Percentiles rank a stretch among this genome's conserved stretches.
Evolutionary conservation across 805 yeast genomes (phyloP).

Genomic region (Ogataea paraovalis): DNA sequence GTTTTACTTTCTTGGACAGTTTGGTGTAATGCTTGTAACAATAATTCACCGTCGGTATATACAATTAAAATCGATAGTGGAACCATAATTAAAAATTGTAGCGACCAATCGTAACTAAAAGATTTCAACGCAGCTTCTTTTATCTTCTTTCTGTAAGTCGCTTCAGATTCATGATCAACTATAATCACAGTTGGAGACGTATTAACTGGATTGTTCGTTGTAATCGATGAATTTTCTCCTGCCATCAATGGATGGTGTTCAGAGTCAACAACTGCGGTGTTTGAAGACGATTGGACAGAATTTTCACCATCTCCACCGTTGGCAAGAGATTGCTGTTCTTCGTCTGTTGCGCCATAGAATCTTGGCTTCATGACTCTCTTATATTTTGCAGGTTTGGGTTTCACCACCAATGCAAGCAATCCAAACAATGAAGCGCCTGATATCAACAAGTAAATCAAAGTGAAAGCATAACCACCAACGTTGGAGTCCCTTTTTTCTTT

Average conservation of each 20-base stretch:
- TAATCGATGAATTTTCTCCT: constrained; percentile 6
- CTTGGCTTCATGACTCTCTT: constrained; percentile 16
- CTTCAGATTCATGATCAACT: constrained; percentile 27
- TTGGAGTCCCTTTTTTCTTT: constrained; percentile 45
- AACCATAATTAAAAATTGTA: constrained; percentile 65
- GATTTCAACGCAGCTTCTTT: constrained; percentile 36
- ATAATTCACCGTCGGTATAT: constrained; percentile 51
- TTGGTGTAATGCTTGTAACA: constrained; percentile 64
- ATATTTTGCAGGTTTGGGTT: constrained; percentile 20
- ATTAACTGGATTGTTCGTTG: neutral
- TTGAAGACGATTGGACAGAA: constrained; percentile 17
- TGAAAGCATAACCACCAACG: constrained; percentile 49
- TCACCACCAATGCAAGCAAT: constrained; percentile 42
- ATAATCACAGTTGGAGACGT: constrained; percentile 16
- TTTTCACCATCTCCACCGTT: neutral
- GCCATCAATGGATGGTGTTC: constrained; percentile 21
- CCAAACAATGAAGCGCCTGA: constrained; percentile 50
- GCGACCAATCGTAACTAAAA: constrained; percentile 73
- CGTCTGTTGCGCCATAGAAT: constrained; percentile 19
- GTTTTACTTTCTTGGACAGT: constrained; percentile 62
- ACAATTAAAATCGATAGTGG: constrained; percentile 58
- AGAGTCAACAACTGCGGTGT: constrained; percentile 16
- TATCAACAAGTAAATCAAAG: constrained; percentile 43
- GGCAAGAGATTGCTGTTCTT: constrained; percentile 2
- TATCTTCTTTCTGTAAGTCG: constrained; percentile 22